Evolutionary conservation across 1,284 basidiomycete genomes (phyloP).

Genomic region (Rhodofomes roseus): DNA sequence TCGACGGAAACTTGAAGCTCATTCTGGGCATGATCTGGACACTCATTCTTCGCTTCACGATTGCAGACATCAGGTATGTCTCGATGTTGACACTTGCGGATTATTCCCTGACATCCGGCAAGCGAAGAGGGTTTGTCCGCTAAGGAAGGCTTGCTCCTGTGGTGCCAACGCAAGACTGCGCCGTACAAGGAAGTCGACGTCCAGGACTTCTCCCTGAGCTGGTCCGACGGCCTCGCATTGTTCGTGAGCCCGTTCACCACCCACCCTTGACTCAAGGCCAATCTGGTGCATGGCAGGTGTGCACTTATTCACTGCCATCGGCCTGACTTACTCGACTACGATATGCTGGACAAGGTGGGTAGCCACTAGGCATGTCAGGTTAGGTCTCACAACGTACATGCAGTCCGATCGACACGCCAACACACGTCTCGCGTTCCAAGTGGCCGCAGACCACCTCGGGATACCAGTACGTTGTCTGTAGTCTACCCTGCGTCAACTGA

Average conservation of each 20-base stretch:
- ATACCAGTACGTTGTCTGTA: constrained; percentile 68
- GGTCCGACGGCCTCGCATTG: constrained; percentile 94
- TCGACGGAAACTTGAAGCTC: constrained; percentile 96
- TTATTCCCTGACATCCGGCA: constrained; percentile 13
- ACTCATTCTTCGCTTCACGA: constrained; percentile 93
- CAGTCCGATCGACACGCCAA: constrained; percentile 77
- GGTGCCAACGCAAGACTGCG: constrained; percentile 96
- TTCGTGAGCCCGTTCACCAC: constrained; percentile 37
- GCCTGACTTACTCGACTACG: constrained; percentile 90
- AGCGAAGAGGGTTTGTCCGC: constrained; percentile 97
- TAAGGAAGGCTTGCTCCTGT: constrained; percentile 92
- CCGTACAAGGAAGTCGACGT: constrained; percentile 92
- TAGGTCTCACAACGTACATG: background rate
- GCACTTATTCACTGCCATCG: constrained; percentile 96
- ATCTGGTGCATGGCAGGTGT: constrained; percentile 53
- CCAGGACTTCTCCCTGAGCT: constrained; percentile 89
- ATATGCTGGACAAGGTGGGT: constrained; percentile 73
- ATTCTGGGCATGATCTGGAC: constrained; percentile 99
- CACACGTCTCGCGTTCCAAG: constrained; percentile 80
- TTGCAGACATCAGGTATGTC: constrained; percentile 91
- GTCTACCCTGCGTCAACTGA: constrained; percentile 4
- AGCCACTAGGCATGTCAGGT: background rate
- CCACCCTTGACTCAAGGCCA: background rate
- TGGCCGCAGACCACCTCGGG: constrained; percentile 83
- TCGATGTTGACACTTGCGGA: background rate